Conservation (phyloP, 208 protist genomes). For the Crithidia thermophila region DNA sequence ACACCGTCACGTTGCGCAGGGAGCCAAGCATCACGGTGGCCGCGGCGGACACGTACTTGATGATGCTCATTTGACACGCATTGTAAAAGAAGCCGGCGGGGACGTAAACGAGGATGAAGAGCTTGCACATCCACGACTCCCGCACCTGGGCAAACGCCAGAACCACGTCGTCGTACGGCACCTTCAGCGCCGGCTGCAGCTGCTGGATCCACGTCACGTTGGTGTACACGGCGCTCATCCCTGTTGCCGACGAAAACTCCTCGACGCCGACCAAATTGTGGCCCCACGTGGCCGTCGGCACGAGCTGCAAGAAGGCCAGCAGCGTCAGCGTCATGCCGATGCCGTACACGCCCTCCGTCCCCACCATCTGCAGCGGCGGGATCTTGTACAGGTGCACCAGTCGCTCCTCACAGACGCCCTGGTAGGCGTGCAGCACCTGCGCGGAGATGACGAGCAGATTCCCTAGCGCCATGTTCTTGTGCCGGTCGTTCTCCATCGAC, state of each 20-base stretch:
- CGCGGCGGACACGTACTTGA: conserved; percentile 75
- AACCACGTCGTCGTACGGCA: conserved; percentile 72
- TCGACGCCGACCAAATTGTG: conserved; percentile 41
- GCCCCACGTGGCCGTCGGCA: conserved; percentile 52
- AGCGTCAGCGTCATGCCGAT: conserved; percentile 70
- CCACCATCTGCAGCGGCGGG: conserved; percentile 86
- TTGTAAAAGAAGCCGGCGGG: conserved; percentile 68
- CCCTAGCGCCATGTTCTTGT: conserved; percentile 58
- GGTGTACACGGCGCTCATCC: conserved; percentile 10
- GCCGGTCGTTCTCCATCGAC: background rate
- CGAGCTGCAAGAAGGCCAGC: conserved; percentile 71
- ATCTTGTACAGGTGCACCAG: conserved; percentile 73
- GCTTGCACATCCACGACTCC: conserved; percentile 40
- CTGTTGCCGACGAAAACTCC: conserved; percentile 9
- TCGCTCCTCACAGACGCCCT: conserved; percentile 91
- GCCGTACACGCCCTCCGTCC: conserved; percentile 90
- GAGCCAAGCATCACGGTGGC: conserved; percentile 73
- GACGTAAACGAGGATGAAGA: conserved; percentile 53
- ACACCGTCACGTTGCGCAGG: conserved; percentile 74
- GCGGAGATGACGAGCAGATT: conserved; percentile 81
- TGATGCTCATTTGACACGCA: conserved; percentile 60
- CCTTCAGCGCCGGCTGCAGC: conserved; percentile 30
- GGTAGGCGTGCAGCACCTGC: conserved; percentile 89
- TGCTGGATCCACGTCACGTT: conserved; percentile 30
- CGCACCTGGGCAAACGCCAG: conserved; percentile 67